phyloP scores from a whole-genome alignment of 768 basidiomycete species.

The Leccinum subgranulosum region DNA sequence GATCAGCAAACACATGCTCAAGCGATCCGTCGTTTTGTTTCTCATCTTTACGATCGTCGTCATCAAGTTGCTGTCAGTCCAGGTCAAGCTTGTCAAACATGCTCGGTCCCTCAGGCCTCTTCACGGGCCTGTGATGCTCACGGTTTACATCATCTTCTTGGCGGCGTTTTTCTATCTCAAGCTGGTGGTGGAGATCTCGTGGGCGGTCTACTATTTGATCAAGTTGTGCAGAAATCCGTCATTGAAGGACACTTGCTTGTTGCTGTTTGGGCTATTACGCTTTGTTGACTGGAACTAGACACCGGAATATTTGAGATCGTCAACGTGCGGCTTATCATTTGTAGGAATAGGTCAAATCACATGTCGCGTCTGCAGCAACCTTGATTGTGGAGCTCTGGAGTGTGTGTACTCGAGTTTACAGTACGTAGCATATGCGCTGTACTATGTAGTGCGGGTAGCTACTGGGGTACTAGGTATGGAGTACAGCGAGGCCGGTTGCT shows the following conservation, averaged over 20 bases:
- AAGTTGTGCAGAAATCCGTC: conserved; percentile 28
- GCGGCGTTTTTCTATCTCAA: conserved; percentile 29
- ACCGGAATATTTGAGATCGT: neutral
- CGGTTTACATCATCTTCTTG: conserved; percentile 11
- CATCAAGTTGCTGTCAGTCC: conserved; percentile 28
- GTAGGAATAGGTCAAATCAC: neutral
- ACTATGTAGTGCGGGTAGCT: neutral
- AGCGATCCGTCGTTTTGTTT: conserved; percentile 27
- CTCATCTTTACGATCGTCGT: conserved; percentile 30
- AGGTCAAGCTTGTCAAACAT: conserved; percentile 29
- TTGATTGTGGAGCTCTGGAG: neutral
- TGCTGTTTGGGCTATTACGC: conserved; percentile 24
- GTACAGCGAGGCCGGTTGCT: neutral
- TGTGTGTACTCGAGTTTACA: neutral
- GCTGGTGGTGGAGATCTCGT: conserved; percentile 22
- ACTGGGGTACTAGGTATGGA: neutral
- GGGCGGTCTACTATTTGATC: conserved; percentile 20
- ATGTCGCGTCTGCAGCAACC: neutral
- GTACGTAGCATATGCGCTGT: neutral
- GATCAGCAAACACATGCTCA: conserved; percentile 27
- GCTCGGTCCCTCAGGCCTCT: conserved; percentile 25
- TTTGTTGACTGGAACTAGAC: conserved; percentile 31
- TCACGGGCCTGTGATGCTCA: conserved; percentile 24
- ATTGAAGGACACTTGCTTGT: conserved; percentile 19
- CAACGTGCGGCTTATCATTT: neutral